A percentile compares a stretch with the other conserved stretches of the same genome.
These are phyloP conservation scores for Fusarium sp. DNA, from an alignment of 2,329 filamentous ascomycete genomes.

Conservation along the genomic window DNA sequence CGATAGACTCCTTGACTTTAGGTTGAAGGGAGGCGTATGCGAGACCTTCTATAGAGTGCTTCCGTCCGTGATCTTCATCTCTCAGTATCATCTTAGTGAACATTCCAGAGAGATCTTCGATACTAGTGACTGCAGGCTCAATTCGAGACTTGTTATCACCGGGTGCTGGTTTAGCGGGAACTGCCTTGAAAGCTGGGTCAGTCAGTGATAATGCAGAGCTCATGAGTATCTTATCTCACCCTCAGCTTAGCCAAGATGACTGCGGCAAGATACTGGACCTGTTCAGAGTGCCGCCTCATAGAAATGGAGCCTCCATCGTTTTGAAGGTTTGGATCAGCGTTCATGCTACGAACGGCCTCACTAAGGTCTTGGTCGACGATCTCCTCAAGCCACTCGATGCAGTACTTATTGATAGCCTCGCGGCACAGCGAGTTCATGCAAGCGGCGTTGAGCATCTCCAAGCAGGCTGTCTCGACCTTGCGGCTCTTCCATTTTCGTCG, in stretches of 20 bases:
- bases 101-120: slow-evolving; percentile 71
- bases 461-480: slow-evolving; percentile 84
- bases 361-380: slow-evolving; percentile 78
- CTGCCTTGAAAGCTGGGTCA: slow-evolving; percentile 63
- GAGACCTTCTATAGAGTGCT: slow-evolving; percentile 86
- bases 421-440: slow-evolving; percentile 87
- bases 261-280: slow-evolving; percentile 73
- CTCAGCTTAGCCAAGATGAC: slow-evolving; percentile 79
- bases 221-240: slow-evolving; percentile 50
- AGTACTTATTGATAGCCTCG: slow-evolving; percentile 85
- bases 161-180: slow-evolving; percentile 55
- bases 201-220: slow-evolving; percentile 52
- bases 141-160: slow-evolving; percentile 56
- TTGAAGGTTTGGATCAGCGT: slow-evolving; percentile 66
- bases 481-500: slow-evolving; percentile 83
- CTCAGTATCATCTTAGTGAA: slow-evolving; percentile 73
- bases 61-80: slow-evolving; percentile 65
- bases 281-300: slow-evolving; percentile 68
- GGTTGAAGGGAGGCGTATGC: slow-evolving; percentile 91
- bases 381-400: slow-evolving; percentile 86
- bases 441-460: slow-evolving; percentile 91
- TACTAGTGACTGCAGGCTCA: slow-evolving; percentile 65
- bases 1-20: slow-evolving; percentile 83
- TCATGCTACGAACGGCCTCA: slow-evolving; percentile 58
- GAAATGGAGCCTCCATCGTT: slow-evolving; percentile 66